These are phyloP conservation scores for Inga laurina DNA, from an alignment of 306 rosid species.

Conservation along the genomic window DNA sequence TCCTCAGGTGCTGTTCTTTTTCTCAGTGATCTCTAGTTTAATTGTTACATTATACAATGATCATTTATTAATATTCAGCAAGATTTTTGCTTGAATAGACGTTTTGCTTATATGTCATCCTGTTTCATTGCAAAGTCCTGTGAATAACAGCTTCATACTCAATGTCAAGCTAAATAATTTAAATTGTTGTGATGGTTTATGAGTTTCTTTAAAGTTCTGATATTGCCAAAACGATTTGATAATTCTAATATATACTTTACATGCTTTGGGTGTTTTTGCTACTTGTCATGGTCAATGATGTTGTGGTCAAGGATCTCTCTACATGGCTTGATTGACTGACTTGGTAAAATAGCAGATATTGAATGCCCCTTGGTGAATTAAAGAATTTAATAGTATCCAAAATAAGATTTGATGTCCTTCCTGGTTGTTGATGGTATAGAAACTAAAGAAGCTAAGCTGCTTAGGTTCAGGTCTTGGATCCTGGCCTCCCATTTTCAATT, in stretches of 20 bases:
- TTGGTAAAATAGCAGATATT: conserved; percentile 2
- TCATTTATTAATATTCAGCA: conserved; percentile 16
- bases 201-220: conserved; percentile 20
- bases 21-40: conserved; percentile 7
- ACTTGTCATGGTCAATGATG: background rate
- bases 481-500: conserved; percentile 1
- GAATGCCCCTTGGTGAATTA: conserved; percentile 6
- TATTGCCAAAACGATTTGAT: conserved; percentile 13
- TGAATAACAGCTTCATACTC: conserved; percentile 17
- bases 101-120: conserved; percentile 9
- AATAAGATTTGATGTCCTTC: conserved; percentile 2
- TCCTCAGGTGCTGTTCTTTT: conserved; percentile 77
- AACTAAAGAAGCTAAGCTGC: conserved; percentile 17
- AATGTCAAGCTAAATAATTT: conserved; percentile 9
- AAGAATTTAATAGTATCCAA: background rate
- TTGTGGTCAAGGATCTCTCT: conserved; percentile 3
- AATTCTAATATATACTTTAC: background rate
- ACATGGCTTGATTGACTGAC: background rate
- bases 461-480: conserved; percentile 1
- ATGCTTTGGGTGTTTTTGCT: conserved; percentile 7
- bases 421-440: conserved; percentile 17
- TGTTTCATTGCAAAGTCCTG: conserved; percentile 18
- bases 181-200: conserved; percentile 1
- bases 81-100: conserved; percentile 16
- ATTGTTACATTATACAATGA: conserved; percentile 14